Evolutionary conservation across 441 rosid species (phyloP).

Genomic region (Euphorbia neoarborescens): DNA sequence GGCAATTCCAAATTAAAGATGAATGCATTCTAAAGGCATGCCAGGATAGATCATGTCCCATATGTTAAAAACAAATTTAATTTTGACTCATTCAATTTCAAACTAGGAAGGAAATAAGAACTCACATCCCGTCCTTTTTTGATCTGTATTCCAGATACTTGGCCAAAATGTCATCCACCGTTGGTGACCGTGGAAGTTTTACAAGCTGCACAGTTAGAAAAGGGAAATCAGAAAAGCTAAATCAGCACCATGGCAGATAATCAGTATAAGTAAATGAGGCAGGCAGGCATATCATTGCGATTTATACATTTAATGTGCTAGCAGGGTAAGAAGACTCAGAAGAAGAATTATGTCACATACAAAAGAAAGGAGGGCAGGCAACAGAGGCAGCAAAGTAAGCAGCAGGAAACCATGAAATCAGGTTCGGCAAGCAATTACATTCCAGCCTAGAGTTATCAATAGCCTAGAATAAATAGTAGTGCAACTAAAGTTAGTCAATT

Average conservation of each 20-base stretch:
- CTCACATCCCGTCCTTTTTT: constrained; percentile 87
- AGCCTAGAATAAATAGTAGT: too few species aligned
- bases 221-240: constrained; percentile 4
- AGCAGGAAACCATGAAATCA: too few species aligned
- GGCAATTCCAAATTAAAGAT: background rate
- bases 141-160: constrained; percentile 75
- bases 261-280: background rate
- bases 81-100: constrained; percentile 10
- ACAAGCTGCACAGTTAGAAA: constrained; percentile 56
- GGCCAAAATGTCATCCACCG: constrained; percentile 72
- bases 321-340: background rate
- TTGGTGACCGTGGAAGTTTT: constrained; percentile 87
- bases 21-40: background rate
- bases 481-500: too few species aligned
- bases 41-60: background rate
- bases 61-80: background rate
- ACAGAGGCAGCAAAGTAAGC: too few species aligned
- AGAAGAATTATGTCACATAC: too few species aligned
- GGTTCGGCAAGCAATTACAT: too few species aligned
- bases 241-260: background rate
- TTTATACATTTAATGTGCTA: background rate
- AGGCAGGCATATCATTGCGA: background rate
- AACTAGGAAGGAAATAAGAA: constrained; percentile 10
- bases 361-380: too few species aligned
- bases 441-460: too few species aligned